Conservation (phyloP, 371 early-diverging fungal species). For the Fennellomyces sp. region DNA sequence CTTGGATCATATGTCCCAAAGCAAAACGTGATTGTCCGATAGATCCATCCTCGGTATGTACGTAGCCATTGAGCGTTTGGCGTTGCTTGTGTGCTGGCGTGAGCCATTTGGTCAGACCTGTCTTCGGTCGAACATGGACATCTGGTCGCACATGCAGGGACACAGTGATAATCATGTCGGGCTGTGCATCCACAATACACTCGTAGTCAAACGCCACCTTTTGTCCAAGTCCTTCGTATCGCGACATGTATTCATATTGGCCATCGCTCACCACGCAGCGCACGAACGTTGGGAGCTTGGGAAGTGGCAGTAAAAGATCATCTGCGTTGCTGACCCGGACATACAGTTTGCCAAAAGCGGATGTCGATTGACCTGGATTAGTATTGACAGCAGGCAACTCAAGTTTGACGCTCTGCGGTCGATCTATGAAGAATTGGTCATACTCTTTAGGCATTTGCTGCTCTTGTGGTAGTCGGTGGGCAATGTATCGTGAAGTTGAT, state of each 20-base stretch:
- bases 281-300: constrained; percentile 42
- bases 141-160: constrained; percentile 52
- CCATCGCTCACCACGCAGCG: constrained; percentile 54
- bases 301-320: constrained; percentile 42
- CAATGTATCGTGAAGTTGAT: not conserved
- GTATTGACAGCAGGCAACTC: constrained; percentile 1
- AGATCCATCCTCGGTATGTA: constrained; percentile 46
- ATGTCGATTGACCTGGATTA: not conserved
- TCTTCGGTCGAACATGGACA: constrained; percentile 33
- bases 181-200: constrained; percentile 39
- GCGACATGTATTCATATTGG: constrained; percentile 50
- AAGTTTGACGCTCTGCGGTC: not conserved
- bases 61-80: constrained; percentile 37
- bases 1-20: constrained; percentile 42
- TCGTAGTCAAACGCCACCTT: constrained; percentile 41
- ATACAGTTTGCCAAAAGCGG: constrained; percentile 41
- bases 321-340: constrained; percentile 38
- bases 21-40: constrained; percentile 50
- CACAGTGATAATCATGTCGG: constrained; percentile 48
- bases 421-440: not conserved
- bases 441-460: not conserved
- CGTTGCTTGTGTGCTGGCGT: constrained; percentile 33
- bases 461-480: constrained; percentile 6
- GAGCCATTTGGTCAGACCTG: constrained; percentile 36
- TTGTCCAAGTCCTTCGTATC: constrained; percentile 36